Base-by-base conservation (phyloP, 2,329 filamentous ascomycete genomes). In the Aspergillus amoenus region DNA sequence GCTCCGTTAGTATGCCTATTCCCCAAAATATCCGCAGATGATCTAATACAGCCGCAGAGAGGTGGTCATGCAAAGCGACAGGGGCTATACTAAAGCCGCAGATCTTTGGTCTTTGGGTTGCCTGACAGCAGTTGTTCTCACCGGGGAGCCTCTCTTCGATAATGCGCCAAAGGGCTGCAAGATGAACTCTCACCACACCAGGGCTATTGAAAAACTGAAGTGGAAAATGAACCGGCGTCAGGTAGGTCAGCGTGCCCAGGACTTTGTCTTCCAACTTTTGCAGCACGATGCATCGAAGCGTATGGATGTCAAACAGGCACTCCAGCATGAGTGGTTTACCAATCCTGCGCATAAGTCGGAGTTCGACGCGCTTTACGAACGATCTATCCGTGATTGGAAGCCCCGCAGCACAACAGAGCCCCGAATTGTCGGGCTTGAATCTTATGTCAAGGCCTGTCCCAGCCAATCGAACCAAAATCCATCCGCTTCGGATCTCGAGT, bases 31-130 rank as follows among this genome's bases (percentile, higher is more conserved):
- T 5, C 21, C 2, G 15, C 21, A 17, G 44, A n/a, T 30, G 27
- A 30, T 30, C 54, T 59, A 41, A 60, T 32, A 27, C 13, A 9
- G 34, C 34, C 4, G 24, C 50, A 74, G 71, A 13, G 70, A 72
- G 52, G 60, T 72, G 7, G 52, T 62, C 18, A 30, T 57, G 49
- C 30, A 55, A 11, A 59, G 30, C 30, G 43, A 49, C 60, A 55
- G 66, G 37, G 82, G 82, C 3, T 87, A 87, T 66, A 84, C 81
- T 27, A 80, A 81, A 64, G 78, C 82, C 9, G 76, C 86, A 8
- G 85, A 88, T 61, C 78, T 88, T 68, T 87, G 84, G 84, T 84
- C 84, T 0, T 64, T 87, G n/a, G 85, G 84, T 5, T 79, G 78
- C 46, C 74, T 87, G 3, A 75, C 82, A 2, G 77, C 76, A 8